Conservation (phyloP, 371 early-diverging fungal species). For the Circinella minor region DNA sequence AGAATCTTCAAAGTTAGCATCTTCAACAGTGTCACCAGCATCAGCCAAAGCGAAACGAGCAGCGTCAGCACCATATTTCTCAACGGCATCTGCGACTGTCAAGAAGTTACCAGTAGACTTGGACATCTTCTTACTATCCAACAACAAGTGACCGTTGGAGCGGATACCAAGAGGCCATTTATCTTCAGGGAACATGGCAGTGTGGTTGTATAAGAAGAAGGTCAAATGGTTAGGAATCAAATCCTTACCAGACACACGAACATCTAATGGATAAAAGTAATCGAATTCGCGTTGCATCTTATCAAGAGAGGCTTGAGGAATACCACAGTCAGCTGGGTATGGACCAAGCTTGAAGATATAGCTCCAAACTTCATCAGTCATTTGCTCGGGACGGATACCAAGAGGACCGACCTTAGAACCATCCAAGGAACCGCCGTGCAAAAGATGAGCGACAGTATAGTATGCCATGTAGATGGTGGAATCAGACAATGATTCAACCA, state of each 20-base stretch:
- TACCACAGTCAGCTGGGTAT: conserved; percentile 65
- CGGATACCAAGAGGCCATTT: conserved; percentile 96
- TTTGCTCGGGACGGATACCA: conserved; percentile 80
- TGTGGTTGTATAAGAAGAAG: conserved; percentile 99
- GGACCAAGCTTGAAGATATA: conserved; percentile 87
- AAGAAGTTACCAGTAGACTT: conserved; percentile 99
- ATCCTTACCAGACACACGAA: conserved; percentile 99
- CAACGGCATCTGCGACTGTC: conserved; percentile 87
- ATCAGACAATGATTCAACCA: conserved; percentile 99
- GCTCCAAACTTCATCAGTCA: conserved; percentile 98
- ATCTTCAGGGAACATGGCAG: conserved; percentile 94
- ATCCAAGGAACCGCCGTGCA: conserved; percentile 91
- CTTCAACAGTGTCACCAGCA: conserved; percentile 97
- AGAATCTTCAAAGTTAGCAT: conserved; percentile 98
- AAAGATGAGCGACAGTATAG: conserved; percentile 97
- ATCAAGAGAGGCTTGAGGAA: conserved; percentile 68
- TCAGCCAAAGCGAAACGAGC: conserved; percentile 96
- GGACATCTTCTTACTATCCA: conserved; percentile 99
- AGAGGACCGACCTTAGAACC: conserved; percentile 85
- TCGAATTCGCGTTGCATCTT: conserved; percentile 87
- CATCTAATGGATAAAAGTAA: conserved; percentile 99
- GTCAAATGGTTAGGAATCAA: conserved; percentile 99
- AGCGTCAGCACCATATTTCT: conserved; percentile 97
- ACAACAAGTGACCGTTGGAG: conserved; percentile 97
- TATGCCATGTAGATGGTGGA: conserved; percentile 99